Evolutionary conservation across 768 basidiomycete genomes (phyloP).

Genomic region (Podaxis sp.): DNA sequence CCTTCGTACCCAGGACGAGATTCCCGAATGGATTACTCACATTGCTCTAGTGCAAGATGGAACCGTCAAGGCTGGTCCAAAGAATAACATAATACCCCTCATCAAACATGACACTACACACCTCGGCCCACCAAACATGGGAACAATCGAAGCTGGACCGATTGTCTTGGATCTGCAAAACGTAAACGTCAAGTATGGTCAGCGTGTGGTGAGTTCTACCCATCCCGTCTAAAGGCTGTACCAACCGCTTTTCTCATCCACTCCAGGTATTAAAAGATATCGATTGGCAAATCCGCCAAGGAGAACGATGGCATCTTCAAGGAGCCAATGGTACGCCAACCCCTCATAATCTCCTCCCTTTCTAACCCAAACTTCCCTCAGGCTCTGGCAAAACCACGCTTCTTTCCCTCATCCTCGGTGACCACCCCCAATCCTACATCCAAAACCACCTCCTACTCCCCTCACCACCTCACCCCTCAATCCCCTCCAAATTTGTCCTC

Average conservation of each 20-base stretch:
- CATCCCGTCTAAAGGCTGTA: background rate
- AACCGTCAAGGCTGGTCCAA: conserved; percentile 50
- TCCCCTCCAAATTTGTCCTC: conserved; percentile 58
- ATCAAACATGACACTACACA: background rate
- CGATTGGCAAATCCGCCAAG: conserved; percentile 78
- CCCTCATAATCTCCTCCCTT: background rate
- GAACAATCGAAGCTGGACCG: conserved; percentile 13
- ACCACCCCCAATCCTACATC: conserved; percentile 93
- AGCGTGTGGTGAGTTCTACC: conserved; percentile 46
- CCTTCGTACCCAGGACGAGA: conserved; percentile 63
- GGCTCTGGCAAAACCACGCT: conserved; percentile 96
- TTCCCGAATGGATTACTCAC: conserved; percentile 75
- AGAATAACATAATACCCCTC: conserved; percentile 37
- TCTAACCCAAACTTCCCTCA: conserved; percentile 22
- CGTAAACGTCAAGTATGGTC: conserved; percentile 71
- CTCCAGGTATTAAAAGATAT: conserved; percentile 71
- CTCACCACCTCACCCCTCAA: conserved; percentile 27
- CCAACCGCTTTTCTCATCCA: background rate
- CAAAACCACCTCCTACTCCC: conserved; percentile 45
- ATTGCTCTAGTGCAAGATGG: conserved; percentile 53
- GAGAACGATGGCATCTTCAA: conserved; percentile 88
- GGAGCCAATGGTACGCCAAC: conserved; percentile 72
- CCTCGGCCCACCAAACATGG: background rate
- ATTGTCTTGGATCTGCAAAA: conserved; percentile 58
- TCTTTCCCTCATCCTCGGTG: conserved; percentile 84